These are phyloP conservation scores for Globisporangium uncinulatum DNA, from an alignment of 352 stramenopile genomes.

Conservation along the genomic window DNA sequence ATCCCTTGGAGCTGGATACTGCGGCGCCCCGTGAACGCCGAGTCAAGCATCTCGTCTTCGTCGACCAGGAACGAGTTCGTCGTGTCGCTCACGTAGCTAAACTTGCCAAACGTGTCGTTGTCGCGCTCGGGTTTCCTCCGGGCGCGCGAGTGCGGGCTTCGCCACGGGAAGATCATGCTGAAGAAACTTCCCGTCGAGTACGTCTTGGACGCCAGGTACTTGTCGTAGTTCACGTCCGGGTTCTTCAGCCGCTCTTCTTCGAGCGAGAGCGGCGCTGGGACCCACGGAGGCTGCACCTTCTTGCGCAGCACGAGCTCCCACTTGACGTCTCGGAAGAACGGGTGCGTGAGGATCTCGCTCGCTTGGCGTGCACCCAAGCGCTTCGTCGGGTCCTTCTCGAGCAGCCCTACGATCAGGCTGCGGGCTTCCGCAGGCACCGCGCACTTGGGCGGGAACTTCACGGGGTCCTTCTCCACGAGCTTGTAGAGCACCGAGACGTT, in stretches of 20 bases:
- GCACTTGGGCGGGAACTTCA: conserved; percentile 82
- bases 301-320: conserved; percentile 84
- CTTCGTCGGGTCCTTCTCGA: conserved; percentile 83
- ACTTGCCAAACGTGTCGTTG: conserved; percentile 80
- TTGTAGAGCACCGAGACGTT: conserved; percentile 91
- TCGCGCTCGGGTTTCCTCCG: conserved; percentile 47
- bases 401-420: conserved; percentile 64
- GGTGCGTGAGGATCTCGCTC: conserved; percentile 77
- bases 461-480: conserved; percentile 83
- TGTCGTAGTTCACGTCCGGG: conserved; percentile 83
- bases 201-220: conserved; percentile 78
- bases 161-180: conserved; percentile 79
- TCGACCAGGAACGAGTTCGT: conserved; percentile 86
- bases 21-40: conserved; percentile 72
- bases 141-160: conserved; percentile 44
- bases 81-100: conserved; percentile 86
- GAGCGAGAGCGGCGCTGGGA: conserved; percentile 58
- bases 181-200: conserved; percentile 76
- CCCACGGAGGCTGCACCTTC: conserved; percentile 70
- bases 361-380: conserved; percentile 77
- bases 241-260: conserved; percentile 73
- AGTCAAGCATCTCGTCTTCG: conserved; percentile 86
- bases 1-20: conserved; percentile 82
- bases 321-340: conserved; percentile 75
- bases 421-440: conserved; percentile 61